A percentile compares a stretch with the other conserved stretches of the same genome.
phyloP scores from a whole-genome alignment of 768 basidiomycete species.

The Cantharellus cinnabarinus region DNA sequence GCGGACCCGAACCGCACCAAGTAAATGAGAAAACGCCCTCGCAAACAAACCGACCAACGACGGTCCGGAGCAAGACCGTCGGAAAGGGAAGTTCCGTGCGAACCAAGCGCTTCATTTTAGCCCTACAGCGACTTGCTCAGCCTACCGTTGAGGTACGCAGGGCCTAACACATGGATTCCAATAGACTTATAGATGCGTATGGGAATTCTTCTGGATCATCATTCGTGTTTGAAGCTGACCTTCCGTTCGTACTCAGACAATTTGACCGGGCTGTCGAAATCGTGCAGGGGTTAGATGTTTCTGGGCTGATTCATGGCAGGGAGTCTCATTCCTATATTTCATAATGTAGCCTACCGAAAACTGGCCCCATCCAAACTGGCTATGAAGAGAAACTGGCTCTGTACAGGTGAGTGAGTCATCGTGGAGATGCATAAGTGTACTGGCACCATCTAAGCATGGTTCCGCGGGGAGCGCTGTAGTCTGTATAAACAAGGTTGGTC shows the following conservation, averaged over 20 bases:
- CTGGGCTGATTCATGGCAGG: background rate
- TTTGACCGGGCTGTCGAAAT: conserved; percentile 92
- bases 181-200: conserved; percentile 1
- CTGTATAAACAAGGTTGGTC: conserved; percentile 77
- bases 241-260: conserved; percentile 22
- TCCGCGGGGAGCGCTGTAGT: conserved; percentile 20
- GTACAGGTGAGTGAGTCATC: conserved; percentile 43
- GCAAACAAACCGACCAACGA: too few relatives aligned
- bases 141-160: too few relatives aligned
- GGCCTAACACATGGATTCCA: background rate
- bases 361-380: conserved; percentile 83
- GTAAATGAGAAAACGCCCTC: too few relatives aligned
- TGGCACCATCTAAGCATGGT: background rate
- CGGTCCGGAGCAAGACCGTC: too few relatives aligned
- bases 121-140: too few relatives aligned
- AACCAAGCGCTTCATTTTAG: too few relatives aligned
- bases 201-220: background rate
- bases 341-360: conserved; percentile 50
- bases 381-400: conserved; percentile 90
- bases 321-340: background rate
- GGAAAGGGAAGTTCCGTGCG: too few relatives aligned
- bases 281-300: conserved; percentile 34
- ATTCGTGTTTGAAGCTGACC: background rate
- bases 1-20: too few relatives aligned
- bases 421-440: background rate